Evolutionary conservation across 345 rosid genomes (phyloP).

Genomic region (Gossypium longicalyx): DNA sequence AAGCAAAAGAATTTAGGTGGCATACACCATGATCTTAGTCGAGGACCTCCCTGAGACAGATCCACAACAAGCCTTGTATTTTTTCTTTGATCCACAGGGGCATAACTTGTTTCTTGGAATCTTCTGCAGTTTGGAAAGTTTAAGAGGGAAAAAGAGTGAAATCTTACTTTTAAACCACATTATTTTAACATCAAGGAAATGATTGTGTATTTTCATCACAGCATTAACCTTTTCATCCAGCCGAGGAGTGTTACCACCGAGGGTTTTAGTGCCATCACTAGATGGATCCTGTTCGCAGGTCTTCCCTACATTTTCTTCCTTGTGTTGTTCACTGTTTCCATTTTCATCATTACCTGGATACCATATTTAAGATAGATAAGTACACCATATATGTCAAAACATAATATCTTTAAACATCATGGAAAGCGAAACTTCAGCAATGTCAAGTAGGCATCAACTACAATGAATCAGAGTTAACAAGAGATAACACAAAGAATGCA

Average conservation of each 20-base stretch:
- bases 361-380: constrained; percentile 11
- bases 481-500: no score
- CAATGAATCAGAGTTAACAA: constrained; percentile 2
- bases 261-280: constrained; percentile 27
- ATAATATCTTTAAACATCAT: constrained; percentile 5
- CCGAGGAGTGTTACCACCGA: constrained; percentile 29
- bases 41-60: constrained; percentile 55
- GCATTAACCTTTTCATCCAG: constrained; percentile 55
- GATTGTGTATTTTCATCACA: constrained; percentile 10
- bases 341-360: constrained; percentile 32
- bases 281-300: constrained; percentile 28
- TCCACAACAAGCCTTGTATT: constrained; percentile 88
- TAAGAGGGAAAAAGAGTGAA: not conserved
- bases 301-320: constrained; percentile 33
- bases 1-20: constrained; percentile 20
- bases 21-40: constrained; percentile 46
- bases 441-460: not conserved
- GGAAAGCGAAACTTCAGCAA: not conserved
- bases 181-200: not conserved
- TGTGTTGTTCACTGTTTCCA: constrained; percentile 29
- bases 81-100: constrained; percentile 87
- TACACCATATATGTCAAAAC: constrained; percentile 2
- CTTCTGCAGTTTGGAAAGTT: constrained; percentile 35
- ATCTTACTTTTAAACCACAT: not conserved
- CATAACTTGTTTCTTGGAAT: constrained; percentile 66